Evolutionary conservation across 805 yeast species (phyloP).

Genomic region (Kodamaea hsintzibuensis): DNA sequence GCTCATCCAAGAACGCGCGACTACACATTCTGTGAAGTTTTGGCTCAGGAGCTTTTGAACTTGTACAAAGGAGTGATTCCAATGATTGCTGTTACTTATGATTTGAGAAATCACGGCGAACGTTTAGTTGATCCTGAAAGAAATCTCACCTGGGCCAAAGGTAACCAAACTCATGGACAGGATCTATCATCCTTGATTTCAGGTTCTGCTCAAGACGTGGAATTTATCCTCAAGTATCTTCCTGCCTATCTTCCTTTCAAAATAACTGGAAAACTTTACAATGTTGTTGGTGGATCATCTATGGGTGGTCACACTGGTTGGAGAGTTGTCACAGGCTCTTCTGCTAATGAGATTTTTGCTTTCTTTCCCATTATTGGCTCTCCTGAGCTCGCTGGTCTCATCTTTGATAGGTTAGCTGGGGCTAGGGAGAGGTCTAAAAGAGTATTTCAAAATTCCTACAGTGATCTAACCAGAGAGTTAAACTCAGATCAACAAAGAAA

Average conservation of each 20-base stretch:
- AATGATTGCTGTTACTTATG: slow-evolving; percentile 50
- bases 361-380: slow-evolving; percentile 3
- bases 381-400: slow-evolving; percentile 2
- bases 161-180: slow-evolving; percentile 49
- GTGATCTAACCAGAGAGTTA: background rate
- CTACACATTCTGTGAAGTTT: slow-evolving; percentile 36
- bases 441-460: background rate
- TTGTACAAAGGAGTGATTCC: slow-evolving; percentile 28
- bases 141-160: slow-evolving; percentile 48
- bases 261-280: slow-evolving; percentile 26
- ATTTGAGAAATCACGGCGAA: slow-evolving; percentile 57
- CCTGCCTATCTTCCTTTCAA: slow-evolving; percentile 12
- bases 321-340: background rate
- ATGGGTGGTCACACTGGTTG: slow-evolving; percentile 55
- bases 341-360: background rate
- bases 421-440: background rate
- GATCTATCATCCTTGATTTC: slow-evolving; percentile 52
- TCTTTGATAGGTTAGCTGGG: background rate
- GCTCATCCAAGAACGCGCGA: slow-evolving; percentile 48
- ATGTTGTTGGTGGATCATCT: slow-evolving; percentile 51
- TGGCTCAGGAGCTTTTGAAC: slow-evolving; percentile 39
- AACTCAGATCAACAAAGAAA: background rate
- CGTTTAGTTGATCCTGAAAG: slow-evolving; percentile 34
- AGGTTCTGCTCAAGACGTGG: slow-evolving; percentile 47
- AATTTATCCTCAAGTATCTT: slow-evolving; percentile 31